Base-by-base conservation (phyloP, 148 eudicot genomes). In the Cornus suecica region DNA sequence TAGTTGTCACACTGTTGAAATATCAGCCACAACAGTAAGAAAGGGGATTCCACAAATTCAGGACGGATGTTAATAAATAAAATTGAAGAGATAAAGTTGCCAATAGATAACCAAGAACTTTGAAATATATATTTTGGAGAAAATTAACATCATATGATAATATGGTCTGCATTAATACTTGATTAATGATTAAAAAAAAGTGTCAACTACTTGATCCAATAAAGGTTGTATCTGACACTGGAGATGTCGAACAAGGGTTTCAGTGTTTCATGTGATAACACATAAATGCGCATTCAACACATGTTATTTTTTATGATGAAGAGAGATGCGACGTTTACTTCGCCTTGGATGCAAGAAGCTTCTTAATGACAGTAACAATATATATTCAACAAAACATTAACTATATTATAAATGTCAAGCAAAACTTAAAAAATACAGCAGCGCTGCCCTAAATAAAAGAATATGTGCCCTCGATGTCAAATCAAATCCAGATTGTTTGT, bases 1-100 rank as follows among this genome's bases (percentile, higher is more conserved):
- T 92, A 60, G 77, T 80, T 73, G 99, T 95, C 62, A 95, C 83
- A 77, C 99, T 94, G 89, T 72, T 34, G 77, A 71, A 56, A 76
- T 30, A 81, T 71, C 14, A 80, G 31, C 28, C 65, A 13, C 32
- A 25, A 64, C 7, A 66, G 77, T 63, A 65, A 66, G 66, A 58
- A 65, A 42, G 26, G 18, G 5, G 58, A 71, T 64, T 31, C 30
- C 22, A 28, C 63, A 30, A 10, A 51, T 51, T 29, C 29, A 14
- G n/a, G 10, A 3, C 66, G 2, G 5, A 62, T 27, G 63, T 28
- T 70, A 45, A 74, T 26, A 73, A 62, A 37, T 14, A 18, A 5
- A 42, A 45, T 20, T 42, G 22, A 8, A 20, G 8, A 37, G 42
- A 37, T 37, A 37, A 0, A 37, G 42, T 8, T 6, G 7, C 42